phyloP scores from a whole-genome alignment of 2,329 filamentous ascomycete genomes.

The Dothidotthia symphoricarpi region DNA sequence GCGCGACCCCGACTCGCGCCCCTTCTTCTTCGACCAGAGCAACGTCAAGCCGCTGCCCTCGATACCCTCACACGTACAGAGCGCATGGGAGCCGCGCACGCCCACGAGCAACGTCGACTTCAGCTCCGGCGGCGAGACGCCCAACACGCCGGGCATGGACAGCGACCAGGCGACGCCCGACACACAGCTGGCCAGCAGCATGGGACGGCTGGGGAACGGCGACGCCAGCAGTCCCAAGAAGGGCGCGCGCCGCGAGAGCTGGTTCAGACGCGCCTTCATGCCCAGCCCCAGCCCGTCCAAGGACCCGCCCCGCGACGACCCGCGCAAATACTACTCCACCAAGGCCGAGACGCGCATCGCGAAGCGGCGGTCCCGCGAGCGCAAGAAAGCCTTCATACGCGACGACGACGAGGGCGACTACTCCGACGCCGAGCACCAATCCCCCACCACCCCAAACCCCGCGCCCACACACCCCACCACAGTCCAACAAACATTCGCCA shows the following conservation, averaged over 20 bases:
- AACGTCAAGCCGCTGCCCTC: constrained; percentile 42
- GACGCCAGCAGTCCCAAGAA: constrained; percentile 37
- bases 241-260: constrained; percentile 30
- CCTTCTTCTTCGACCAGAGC: constrained; percentile 48
- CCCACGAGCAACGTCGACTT: constrained; percentile 42
- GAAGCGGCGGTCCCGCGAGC: constrained; percentile 28
- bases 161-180: constrained; percentile 47
- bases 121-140: constrained; percentile 52
- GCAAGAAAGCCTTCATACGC: constrained; percentile 17
- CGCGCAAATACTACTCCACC: constrained; percentile 35
- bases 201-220: constrained; percentile 26
- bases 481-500: constrained; percentile 23
- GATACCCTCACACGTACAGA: constrained; percentile 30
- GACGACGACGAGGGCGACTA: constrained; percentile 24
- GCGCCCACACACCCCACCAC: constrained; percentile 5
- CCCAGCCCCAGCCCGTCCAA: constrained; percentile 42
- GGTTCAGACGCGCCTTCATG: constrained; percentile 26
- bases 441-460: neutral
- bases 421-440: constrained; percentile 22
- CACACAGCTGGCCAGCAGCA: constrained; percentile 30
- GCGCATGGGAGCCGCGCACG: constrained; percentile 37
- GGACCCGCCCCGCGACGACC: constrained; percentile 36
- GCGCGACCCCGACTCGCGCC: constrained; percentile 51
- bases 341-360: constrained; percentile 42
- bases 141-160: constrained; percentile 46